Conservation (phyloP, 768 basidiomycete species). For the Russula sp. region DNA sequence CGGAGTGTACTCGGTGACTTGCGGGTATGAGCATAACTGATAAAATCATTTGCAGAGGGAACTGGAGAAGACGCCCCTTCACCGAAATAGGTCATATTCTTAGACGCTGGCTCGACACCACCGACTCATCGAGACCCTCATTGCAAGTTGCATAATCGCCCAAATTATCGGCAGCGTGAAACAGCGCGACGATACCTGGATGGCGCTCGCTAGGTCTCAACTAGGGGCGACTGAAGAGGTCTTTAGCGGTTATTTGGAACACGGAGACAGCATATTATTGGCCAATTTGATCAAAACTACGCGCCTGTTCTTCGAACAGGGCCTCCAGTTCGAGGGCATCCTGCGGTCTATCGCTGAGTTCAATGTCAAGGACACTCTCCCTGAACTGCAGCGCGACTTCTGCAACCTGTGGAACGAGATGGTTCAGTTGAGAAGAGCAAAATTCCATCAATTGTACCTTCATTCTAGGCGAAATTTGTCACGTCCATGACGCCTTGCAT, state of each 20-base stretch:
- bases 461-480: not conserved
- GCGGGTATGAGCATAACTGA: too few species aligned
- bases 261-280: not conserved
- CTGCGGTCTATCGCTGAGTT: not conserved
- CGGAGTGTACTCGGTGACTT: too few species aligned
- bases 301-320: not conserved
- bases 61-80: too few species aligned
- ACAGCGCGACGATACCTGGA: not conserved
- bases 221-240: not conserved
- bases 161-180: not conserved
- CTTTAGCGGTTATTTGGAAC: not conserved
- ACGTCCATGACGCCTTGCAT: not conserved
- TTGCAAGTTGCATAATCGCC: too few species aligned
- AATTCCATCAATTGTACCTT: not conserved
- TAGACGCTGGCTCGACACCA: too few species aligned
- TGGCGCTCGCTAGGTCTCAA: not conserved
- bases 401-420: not conserved
- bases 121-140: too few species aligned
- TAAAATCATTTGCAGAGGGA: too few species aligned
- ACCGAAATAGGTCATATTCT: too few species aligned
- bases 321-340: not conserved
- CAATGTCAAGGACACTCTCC: not conserved
- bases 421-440: not conserved
- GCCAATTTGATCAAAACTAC: conserved; percentile 3
- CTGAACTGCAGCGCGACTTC: not conserved